These are phyloP conservation scores for Bacidia rubella DNA, from an alignment of 495 filamentous ascomycete species.

Conservation along the genomic window DNA sequence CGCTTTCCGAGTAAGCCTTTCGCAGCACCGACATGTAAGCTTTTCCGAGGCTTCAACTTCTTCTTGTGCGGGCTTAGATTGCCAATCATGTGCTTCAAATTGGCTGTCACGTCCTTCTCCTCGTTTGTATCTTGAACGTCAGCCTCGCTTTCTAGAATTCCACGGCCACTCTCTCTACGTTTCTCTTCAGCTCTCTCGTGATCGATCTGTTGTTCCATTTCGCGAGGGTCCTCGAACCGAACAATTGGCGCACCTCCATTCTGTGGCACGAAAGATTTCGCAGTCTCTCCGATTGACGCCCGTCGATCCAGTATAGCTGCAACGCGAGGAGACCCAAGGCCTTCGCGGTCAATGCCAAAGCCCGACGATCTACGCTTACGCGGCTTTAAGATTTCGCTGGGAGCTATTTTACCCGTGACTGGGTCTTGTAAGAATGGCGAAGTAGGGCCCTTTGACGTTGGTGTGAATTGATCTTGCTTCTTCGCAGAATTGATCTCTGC, in stretches of 20 bases:
- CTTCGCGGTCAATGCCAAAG: constrained; percentile 58
- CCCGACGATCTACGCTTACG: constrained; percentile 51
- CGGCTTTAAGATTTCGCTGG: constrained; percentile 52
- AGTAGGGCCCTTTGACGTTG: constrained; percentile 25
- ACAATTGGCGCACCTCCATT: constrained; percentile 32
- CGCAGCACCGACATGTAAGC: constrained; percentile 61
- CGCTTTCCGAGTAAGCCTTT: constrained; percentile 63
- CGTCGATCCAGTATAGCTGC: constrained; percentile 60
- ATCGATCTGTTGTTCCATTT: constrained; percentile 56
- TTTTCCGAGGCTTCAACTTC: constrained; percentile 54
- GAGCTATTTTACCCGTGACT: constrained; percentile 43
- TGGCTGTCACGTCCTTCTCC: constrained; percentile 47
- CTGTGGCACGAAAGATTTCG: constrained; percentile 46
- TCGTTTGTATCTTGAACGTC: constrained; percentile 33
- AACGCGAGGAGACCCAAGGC: constrained; percentile 67
- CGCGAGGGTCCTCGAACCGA: constrained; percentile 52
- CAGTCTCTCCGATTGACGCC: constrained; percentile 53
- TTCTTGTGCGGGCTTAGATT: constrained; percentile 66
- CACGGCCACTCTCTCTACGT: constrained; percentile 44
- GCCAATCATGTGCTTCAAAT: constrained; percentile 62
- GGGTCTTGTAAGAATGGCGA: constrained; percentile 30
- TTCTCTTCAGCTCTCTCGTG: constrained; percentile 51
- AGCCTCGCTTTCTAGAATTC: constrained; percentile 32
- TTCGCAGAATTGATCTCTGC: constrained; percentile 27
- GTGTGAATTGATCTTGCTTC: constrained; percentile 18